A percentile compares a stretch with the other conserved stretches of the same genome.
These are phyloP conservation scores for Russula ochroleuca DNA, from an alignment of 768 basidiomycete genomes.

Conservation along the genomic window DNA sequence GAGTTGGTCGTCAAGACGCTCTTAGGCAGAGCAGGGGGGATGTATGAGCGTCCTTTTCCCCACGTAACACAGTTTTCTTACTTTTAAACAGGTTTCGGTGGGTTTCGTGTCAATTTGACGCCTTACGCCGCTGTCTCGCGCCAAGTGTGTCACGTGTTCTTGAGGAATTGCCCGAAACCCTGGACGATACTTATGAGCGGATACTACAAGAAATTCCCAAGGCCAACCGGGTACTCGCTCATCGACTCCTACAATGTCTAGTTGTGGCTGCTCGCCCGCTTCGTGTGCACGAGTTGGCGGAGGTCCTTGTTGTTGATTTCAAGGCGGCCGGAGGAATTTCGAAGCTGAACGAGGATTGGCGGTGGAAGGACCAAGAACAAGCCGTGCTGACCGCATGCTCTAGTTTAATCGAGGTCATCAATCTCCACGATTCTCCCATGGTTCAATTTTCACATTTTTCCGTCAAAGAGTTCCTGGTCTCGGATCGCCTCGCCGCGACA, in stretches of 20 bases:
- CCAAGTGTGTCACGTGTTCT: neutral
- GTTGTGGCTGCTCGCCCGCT: neutral
- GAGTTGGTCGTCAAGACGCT: neutral
- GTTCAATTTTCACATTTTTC: constrained; percentile 2
- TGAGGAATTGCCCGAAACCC: neutral
- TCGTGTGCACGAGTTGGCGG: neutral
- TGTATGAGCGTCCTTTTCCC: neutral
- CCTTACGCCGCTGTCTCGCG: neutral
- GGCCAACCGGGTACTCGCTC: neutral
- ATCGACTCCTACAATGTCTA: neutral
- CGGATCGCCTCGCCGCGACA: neutral
- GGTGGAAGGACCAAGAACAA: constrained; percentile 1
- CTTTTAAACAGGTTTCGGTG: neutral
- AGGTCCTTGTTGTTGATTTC: neutral
- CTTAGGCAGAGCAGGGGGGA: neutral
- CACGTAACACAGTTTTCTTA: neutral
- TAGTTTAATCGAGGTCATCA: neutral
- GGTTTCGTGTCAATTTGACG: neutral
- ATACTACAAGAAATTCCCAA: neutral
- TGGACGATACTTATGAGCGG: neutral
- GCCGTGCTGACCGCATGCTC: neutral
- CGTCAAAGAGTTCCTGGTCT: neutral
- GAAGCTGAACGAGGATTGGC: neutral
- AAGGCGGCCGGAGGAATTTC: neutral
- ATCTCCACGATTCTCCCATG: neutral